These are phyloP conservation scores for Erodium trifolium DNA, from an alignment of 441 rosid genomes.

Conservation along the genomic window DNA sequence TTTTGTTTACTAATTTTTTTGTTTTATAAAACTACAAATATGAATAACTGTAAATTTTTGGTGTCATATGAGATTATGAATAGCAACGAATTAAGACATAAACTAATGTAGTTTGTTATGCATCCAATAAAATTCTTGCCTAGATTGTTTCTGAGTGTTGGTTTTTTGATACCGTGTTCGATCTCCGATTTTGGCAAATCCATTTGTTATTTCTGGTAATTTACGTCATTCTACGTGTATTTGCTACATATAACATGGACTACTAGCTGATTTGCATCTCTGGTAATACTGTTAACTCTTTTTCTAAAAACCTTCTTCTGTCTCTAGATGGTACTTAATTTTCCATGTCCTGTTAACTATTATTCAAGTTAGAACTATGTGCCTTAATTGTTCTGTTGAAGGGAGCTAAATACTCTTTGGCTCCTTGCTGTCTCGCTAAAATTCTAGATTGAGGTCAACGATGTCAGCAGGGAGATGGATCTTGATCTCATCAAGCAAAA, in stretches of 20 bases:
- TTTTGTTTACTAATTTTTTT: neutral
- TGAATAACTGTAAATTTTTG: neutral
- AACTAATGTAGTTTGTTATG: neutral
- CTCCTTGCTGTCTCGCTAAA: constrained; percentile 4
- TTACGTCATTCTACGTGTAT: no score
- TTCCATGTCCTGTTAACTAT: neutral
- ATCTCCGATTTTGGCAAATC: neutral
- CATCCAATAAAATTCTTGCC: neutral
- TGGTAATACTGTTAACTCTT: neutral
- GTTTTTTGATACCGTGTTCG: no score
- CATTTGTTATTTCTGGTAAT: neutral
- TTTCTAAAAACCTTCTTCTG: neutral
- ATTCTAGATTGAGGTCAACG: constrained; percentile 86
- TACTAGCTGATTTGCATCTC: neutral
- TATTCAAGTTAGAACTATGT: constrained; percentile 3
- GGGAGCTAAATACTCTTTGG: neutral
- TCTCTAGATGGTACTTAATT: neutral
- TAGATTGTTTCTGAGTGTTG: neutral
- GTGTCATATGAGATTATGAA: neutral
- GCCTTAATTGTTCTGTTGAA: neutral
- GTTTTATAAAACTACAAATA: neutral
- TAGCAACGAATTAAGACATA: neutral
- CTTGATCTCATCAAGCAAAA: constrained; percentile 95
- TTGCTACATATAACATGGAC: no score
- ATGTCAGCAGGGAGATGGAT: constrained; percentile 99